A percentile compares a stretch with the other conserved stretches of the same genome.
These are phyloP conservation scores for Thielaviopsis musarum DNA, from an alignment of 2,329 filamentous ascomycete species.

Conservation along the genomic window DNA sequence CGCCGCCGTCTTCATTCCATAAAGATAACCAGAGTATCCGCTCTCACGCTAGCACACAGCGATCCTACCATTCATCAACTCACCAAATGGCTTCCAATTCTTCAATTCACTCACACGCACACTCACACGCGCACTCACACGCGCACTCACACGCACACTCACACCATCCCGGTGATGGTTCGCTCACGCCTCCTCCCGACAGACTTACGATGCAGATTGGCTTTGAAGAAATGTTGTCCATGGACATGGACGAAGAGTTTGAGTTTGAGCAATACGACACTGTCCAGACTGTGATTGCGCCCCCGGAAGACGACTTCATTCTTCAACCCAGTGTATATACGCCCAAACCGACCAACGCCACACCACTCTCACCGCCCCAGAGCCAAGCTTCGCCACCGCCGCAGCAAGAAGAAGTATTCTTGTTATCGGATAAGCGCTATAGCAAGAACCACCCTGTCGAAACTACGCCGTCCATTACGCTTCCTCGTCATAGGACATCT, in stretches of 20 bases:
- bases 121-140: too few species aligned
- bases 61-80: background rate
- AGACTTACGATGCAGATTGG: constrained; percentile 1
- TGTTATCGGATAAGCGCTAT: constrained; percentile 8
- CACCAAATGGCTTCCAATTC: constrained; percentile 5
- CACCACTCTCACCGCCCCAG: constrained; percentile 31
- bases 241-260: background rate
- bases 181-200: constrained; percentile 10
- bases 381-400: constrained; percentile 17
- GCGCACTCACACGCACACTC: too few species aligned
- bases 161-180: constrained; percentile 5
- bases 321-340: constrained; percentile 42
- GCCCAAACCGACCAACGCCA: constrained; percentile 26
- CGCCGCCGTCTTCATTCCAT: constrained; percentile 4
- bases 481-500: constrained; percentile 25
- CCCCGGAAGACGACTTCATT: constrained; percentile 22
- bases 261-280: background rate
- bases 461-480: constrained; percentile 13
- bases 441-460: constrained; percentile 13
- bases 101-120: background rate
- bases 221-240: constrained; percentile 5
- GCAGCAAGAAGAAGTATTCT: constrained; percentile 8
- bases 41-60: constrained; percentile 5
- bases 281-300: background rate
- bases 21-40: constrained; percentile 6